Evolutionary conservation across 2,329 filamentous ascomycete genomes (phyloP).

Genomic region (Neonectria neomacrospora): DNA sequence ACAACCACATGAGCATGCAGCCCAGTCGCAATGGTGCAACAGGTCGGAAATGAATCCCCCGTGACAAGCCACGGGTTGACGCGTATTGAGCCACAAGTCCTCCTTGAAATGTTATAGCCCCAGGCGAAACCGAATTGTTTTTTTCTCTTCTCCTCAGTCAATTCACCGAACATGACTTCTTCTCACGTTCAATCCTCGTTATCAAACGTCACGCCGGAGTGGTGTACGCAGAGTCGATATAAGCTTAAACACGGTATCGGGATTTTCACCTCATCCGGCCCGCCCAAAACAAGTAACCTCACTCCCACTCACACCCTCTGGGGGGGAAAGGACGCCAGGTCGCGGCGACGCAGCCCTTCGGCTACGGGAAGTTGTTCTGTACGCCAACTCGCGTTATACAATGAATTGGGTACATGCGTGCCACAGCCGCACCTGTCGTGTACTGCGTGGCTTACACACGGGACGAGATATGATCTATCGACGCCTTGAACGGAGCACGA

Average conservation of each 20-base stretch:
- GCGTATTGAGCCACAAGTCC: neutral
- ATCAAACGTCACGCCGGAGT: neutral
- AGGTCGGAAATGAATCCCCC: conserved; percentile 14
- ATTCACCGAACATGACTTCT: neutral
- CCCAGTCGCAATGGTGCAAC: neutral
- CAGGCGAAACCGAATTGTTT: neutral
- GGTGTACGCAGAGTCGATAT: conserved; percentile 37
- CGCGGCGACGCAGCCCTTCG: conserved; percentile 28
- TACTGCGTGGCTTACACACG: conserved; percentile 29
- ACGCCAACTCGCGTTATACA: conserved; percentile 9
- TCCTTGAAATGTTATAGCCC: neutral
- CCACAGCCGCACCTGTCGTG: conserved; percentile 34
- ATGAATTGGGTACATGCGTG: conserved; percentile 35
- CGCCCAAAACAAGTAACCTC: conserved; percentile 29
- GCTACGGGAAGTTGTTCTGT: conserved; percentile 29
- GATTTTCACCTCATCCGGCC: conserved; percentile 20
- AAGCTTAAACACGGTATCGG: conserved; percentile 41
- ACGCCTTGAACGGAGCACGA: conserved; percentile 7
- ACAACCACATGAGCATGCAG: neutral
- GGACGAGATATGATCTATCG: conserved; percentile 16
- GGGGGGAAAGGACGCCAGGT: neutral
- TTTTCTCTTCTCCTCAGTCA: neutral
- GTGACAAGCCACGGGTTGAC: conserved; percentile 3
- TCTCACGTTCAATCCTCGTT: neutral
- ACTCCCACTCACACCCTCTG: neutral